Conservation (phyloP, 768 basidiomycete species). For the Suillus hirtellus region DNA sequence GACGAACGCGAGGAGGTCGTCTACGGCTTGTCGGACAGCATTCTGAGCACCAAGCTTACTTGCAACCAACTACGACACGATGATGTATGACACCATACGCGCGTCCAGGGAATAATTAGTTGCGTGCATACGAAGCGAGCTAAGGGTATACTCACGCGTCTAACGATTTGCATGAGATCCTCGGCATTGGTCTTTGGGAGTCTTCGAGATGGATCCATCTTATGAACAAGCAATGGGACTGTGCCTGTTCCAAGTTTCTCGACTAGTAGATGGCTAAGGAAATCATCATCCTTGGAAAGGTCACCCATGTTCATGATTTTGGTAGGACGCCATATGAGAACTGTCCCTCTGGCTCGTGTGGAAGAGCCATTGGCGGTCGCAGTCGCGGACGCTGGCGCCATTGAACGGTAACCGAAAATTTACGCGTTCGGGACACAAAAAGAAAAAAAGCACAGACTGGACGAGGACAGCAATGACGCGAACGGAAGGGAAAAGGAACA, state of each 20-base stretch:
- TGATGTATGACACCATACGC: constrained; percentile 20
- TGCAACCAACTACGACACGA: constrained; percentile 52
- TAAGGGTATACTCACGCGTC: constrained; percentile 60
- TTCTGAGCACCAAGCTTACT: constrained; percentile 55
- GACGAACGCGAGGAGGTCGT: constrained; percentile 74
- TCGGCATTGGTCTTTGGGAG: constrained; percentile 74
- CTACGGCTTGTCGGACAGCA: constrained; percentile 70
- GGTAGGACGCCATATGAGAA: constrained; percentile 71
- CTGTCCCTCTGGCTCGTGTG: constrained; percentile 16
- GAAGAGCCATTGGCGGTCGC: constrained; percentile 25
- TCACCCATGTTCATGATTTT: constrained; percentile 92
- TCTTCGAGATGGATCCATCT: constrained; percentile 79
- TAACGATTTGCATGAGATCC: constrained; percentile 69
- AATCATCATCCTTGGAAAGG: constrained; percentile 89
- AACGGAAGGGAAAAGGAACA: constrained; percentile 30
- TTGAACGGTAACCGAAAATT: constrained; percentile 29
- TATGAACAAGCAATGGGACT: constrained; percentile 84
- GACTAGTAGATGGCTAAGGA: constrained; percentile 84
- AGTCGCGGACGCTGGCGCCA: constrained; percentile 30
- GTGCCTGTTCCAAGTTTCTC: constrained; percentile 83
- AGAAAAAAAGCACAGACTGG: constrained; percentile 13
- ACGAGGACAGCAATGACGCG: constrained; percentile 29
- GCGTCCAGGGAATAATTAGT: constrained; percentile 23
- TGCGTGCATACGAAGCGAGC: constrained; percentile 26
- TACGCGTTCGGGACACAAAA: constrained; percentile 20